Evolutionary conservation across 164 flowering plant genomes (phyloP).

Genomic region (Chimonanthus salicifolius): DNA sequence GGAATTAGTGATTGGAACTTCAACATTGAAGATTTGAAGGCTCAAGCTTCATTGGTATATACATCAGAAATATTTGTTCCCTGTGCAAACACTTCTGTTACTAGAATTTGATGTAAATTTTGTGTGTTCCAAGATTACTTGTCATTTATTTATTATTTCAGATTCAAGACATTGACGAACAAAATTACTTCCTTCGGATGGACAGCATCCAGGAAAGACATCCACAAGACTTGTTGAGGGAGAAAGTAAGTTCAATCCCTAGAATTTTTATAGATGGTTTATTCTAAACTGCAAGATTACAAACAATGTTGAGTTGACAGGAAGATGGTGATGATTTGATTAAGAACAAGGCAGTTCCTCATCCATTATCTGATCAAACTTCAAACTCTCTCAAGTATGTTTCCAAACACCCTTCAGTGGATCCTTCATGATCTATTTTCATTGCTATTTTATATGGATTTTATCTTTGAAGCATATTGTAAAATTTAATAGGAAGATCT

Average conservation of each 20-base stretch:
- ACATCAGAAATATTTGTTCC: neutral
- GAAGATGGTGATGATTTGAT: conserved; percentile 35
- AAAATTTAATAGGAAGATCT: neutral
- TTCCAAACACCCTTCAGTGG: neutral
- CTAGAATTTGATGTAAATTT: neutral
- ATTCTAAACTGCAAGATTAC: neutral
- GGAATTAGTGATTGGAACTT: conserved; percentile 97
- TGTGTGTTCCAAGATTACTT: neutral
- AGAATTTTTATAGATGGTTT: neutral
- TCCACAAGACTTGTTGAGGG: conserved; percentile 13
- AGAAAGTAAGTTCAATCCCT: conserved; percentile 24
- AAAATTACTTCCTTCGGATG: conserved; percentile 27
- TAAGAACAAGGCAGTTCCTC: conserved; percentile 22
- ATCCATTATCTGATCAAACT: conserved; percentile 24
- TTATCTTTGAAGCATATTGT: neutral
- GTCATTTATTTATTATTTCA: conserved; percentile 18
- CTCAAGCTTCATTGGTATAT: conserved; percentile 83
- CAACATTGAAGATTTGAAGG: conserved; percentile 84
- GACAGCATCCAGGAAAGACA: conserved; percentile 26
- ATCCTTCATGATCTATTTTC: neutral
- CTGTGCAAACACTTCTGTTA: neutral
- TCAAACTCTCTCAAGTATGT: conserved; percentile 32
- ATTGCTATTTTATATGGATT: neutral
- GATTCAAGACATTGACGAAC: conserved; percentile 75
- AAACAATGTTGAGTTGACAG: conserved; percentile 28